A percentile compares a stretch with the other conserved stretches of the same genome.
phyloP scores from a whole-genome alignment of 768 basidiomycete species.

The Tylopilus balloui region DNA sequence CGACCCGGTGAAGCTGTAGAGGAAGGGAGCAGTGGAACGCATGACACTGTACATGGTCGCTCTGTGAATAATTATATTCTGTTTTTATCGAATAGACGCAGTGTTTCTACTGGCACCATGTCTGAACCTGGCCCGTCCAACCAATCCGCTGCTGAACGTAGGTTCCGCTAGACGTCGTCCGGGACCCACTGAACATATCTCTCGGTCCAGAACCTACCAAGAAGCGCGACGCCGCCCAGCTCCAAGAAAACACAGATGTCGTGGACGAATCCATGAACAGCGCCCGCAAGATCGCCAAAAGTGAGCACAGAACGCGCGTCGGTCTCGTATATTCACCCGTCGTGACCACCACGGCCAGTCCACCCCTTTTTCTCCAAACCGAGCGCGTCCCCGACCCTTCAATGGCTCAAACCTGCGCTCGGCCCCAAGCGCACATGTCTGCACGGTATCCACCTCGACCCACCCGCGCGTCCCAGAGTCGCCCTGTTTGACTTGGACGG shows the following conservation, averaged over 20 bases:
- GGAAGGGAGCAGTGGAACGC: neutral
- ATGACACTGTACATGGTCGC: neutral
- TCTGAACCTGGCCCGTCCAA: slow-evolving; percentile 15
- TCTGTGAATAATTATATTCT: slow-evolving; percentile 13
- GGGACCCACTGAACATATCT: neutral
- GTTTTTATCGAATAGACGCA: slow-evolving; percentile 14
- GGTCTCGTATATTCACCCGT: neutral
- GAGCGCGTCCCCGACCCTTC: slow-evolving; percentile 16
- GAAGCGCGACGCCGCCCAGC: slow-evolving; percentile 20
- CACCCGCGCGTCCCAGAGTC: slow-evolving; percentile 47
- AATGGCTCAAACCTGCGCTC: slow-evolving; percentile 33
- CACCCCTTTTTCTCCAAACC: slow-evolving; percentile 41
- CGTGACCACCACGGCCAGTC: slow-evolving; percentile 21
- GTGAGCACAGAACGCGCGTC: slow-evolving; percentile 12
- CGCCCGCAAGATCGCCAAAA: slow-evolving; percentile 24
- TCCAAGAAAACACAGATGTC: slow-evolving; percentile 11
- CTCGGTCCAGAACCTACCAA: slow-evolving; percentile 1
- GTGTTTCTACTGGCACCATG: slow-evolving; percentile 5
- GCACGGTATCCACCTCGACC: slow-evolving; percentile 31
- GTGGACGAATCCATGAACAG: slow-evolving; percentile 13
- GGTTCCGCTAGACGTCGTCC: slow-evolving; percentile 2
- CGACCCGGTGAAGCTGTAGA: slow-evolving; percentile 10
- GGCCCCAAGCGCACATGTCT: slow-evolving; percentile 36
- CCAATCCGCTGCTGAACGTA: slow-evolving; percentile 2
- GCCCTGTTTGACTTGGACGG: slow-evolving; percentile 87